These are phyloP conservation scores for Leavenworthia alabamica DNA, from an alignment of 345 rosid genomes.

Conservation along the genomic window DNA sequence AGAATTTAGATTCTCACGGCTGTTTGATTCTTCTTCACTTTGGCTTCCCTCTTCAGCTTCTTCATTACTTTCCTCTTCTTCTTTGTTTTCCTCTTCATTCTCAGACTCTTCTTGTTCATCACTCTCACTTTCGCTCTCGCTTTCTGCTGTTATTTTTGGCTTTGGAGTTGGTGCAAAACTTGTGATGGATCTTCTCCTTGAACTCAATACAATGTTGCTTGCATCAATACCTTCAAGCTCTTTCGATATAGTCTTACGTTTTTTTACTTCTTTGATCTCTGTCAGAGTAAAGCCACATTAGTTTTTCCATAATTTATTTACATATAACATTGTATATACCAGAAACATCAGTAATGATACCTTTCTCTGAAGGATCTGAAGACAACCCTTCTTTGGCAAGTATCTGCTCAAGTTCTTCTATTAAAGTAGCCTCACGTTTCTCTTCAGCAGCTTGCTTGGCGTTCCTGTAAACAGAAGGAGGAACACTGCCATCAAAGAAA, in stretches of 20 bases:
- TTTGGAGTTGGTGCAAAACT: slow-evolving; percentile 66
- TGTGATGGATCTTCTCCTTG: slow-evolving; percentile 67
- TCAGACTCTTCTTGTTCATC: slow-evolving; percentile 35
- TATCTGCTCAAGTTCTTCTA: slow-evolving; percentile 74
- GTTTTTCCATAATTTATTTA: too few species aligned
- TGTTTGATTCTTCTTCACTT: slow-evolving; percentile 21
- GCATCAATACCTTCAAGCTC: slow-evolving; percentile 90
- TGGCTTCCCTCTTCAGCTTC: slow-evolving; percentile 3
- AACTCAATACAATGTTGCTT: slow-evolving; percentile 69
- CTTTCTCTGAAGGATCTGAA: slow-evolving; percentile 74
- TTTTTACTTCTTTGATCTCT: slow-evolving; percentile 88
- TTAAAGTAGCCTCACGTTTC: slow-evolving; percentile 65
- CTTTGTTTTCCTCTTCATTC: slow-evolving; percentile 8
- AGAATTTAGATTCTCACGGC: slow-evolving; percentile 13
- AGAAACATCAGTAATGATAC: slow-evolving; percentile 26
- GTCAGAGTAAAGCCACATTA: slow-evolving; percentile 21
- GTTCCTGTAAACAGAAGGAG: slow-evolving; percentile 74
- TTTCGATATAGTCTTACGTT: slow-evolving; percentile 55
- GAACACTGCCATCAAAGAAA: slow-evolving; percentile 42
- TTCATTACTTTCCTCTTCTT: slow-evolving; percentile 10
- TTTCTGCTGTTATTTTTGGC: slow-evolving; percentile 52
- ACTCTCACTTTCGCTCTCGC: slow-evolving; percentile 27
- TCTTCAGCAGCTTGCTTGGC: slow-evolving; percentile 80
- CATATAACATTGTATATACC: too few species aligned
- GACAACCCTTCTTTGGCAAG: slow-evolving; percentile 90